phyloP scores from a whole-genome alignment of 2,329 filamentous ascomycete species.

The Geosmithia flava region DNA sequence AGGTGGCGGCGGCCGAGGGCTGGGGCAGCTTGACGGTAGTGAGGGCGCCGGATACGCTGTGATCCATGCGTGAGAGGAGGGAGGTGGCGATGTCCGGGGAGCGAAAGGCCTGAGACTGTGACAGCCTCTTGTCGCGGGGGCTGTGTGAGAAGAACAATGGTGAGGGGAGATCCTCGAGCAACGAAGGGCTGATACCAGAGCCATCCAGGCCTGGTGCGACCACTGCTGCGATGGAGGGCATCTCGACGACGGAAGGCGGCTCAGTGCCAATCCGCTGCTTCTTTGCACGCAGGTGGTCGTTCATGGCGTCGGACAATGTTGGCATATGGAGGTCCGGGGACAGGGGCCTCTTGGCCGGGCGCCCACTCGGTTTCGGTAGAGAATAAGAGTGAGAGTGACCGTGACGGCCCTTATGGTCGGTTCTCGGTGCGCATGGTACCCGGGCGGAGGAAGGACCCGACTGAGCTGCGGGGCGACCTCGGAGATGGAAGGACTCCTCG shows the following conservation, averaged over 20 bases:
- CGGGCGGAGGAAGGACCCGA: not conserved
- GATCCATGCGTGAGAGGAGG: slow-evolving; percentile 33
- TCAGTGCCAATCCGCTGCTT: slow-evolving; percentile 33
- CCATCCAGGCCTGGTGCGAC: not conserved
- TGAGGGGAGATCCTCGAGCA: slow-evolving; percentile 27
- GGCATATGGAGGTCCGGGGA: not conserved
- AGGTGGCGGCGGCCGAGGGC: slow-evolving; percentile 36
- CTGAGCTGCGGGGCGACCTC: not conserved
- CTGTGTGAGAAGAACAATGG: slow-evolving; percentile 41
- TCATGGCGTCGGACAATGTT: slow-evolving; percentile 9
- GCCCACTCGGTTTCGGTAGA: not conserved
- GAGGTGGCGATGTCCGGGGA: slow-evolving; percentile 28
- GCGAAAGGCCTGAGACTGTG: slow-evolving; percentile 22
- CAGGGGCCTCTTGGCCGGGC: slow-evolving; percentile 1
- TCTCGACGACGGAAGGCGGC: slow-evolving; percentile 30
- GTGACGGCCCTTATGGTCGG: not conserved
- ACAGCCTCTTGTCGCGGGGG: slow-evolving; percentile 19
- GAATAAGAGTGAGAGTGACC: not conserved
- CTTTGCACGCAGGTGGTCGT: slow-evolving; percentile 27
- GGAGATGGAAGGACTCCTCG: not conserved
- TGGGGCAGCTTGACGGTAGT: slow-evolving; percentile 44
- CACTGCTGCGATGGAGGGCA: slow-evolving; percentile 14
- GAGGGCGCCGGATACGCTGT: slow-evolving; percentile 28
- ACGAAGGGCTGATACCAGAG: not conserved
- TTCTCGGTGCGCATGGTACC: not conserved